Evolutionary conservation across 139 green algal genomes (phyloP), one percentile per base, ranked within the genome.

Genomic region (Closterium sp.): DNA sequence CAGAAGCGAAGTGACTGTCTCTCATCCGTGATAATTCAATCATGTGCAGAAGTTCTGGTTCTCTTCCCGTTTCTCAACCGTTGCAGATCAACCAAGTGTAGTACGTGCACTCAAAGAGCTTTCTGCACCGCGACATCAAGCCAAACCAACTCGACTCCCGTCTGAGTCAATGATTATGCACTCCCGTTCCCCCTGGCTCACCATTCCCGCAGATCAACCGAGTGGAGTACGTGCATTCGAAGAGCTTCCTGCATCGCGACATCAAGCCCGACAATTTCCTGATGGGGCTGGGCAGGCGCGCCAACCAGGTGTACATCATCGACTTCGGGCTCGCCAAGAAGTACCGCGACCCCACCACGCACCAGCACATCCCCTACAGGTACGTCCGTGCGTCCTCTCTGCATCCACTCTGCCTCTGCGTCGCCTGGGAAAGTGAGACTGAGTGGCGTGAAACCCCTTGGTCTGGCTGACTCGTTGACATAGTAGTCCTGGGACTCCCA

Each of bases 291-390:
- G 32, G 32, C 32, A 38, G 32, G 32, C 97, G 97, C 31, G 98
- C 98, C 24, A 99, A 99, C 95, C 97, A 98, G 96, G 98, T 99
- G 88, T 98, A 99, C 96, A 98, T 99, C 94, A 99, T 99, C 89
- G 98, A 99, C 94, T 99, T 99, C 96, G 98, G 98, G 1, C 96
- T 99, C 91, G 98, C 98, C 6, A 99, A 99, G 96, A 99, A 99
- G 96, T 99, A 99, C 96, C 95, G 98, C 31, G 98, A 99, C 94
- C 97, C 98, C 42, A 99, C 98, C 95, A 98, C 96, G 31, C 97
- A 99, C 96, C 98, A 99, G 92, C 98, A 99, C 97, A 99, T 99
- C 38, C 89, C 89, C 7, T 92, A 92, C 50, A 92, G 32, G 32
- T 3, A 3, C 21, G 32, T n/a, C 31, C 2, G 2, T 24, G 2